Evolutionary conservation across 2,329 filamentous ascomycete species (phyloP).

Genomic region (Phialophora expanda): DNA sequence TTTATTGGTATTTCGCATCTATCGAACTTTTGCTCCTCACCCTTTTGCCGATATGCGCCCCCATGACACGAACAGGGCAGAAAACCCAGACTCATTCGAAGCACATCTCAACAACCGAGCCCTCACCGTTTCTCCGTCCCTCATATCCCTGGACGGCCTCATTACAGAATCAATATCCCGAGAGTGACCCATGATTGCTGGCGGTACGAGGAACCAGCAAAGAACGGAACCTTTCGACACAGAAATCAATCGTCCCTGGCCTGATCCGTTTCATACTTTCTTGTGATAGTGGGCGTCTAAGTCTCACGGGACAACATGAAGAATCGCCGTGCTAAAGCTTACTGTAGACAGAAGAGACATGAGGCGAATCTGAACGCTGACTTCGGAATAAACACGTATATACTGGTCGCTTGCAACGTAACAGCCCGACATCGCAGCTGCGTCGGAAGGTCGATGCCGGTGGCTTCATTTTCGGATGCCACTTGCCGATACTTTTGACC

Average conservation of each 20-base stretch:
- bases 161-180: neutral
- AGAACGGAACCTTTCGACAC: neutral
- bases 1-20: neutral
- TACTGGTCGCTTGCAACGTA: too few relatives aligned
- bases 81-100: too few relatives aligned
- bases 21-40: neutral
- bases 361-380: neutral
- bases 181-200: neutral
- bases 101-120: too few relatives aligned
- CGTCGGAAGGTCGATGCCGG: too few relatives aligned
- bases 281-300: neutral
- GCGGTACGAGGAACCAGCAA: neutral
- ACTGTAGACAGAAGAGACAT: neutral
- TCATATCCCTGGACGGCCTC: neutral
- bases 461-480: too few relatives aligned
- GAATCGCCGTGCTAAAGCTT: neutral
- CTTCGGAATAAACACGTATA: neutral
- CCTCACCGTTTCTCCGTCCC: too few relatives aligned
- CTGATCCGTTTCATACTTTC: neutral
- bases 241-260: neutral
- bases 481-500: too few relatives aligned
- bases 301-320: neutral
- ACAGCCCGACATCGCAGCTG: too few relatives aligned
- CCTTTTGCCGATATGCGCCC: neutral
- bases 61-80: neutral